Evolutionary conservation across 208 protist genomes (phyloP).

Genomic region (Acanthamoeba castellanii): DNA sequence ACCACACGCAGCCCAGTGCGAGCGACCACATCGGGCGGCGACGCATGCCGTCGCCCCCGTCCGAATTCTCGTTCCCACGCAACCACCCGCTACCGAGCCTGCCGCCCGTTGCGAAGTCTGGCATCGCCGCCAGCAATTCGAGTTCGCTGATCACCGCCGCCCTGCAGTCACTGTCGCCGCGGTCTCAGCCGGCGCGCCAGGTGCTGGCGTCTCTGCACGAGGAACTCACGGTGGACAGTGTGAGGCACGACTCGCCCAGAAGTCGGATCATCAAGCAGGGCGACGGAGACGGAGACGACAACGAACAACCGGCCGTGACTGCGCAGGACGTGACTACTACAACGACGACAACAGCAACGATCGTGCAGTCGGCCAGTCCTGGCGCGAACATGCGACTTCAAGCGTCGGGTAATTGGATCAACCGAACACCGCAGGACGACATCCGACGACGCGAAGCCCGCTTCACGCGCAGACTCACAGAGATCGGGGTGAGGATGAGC

Average conservation of each 20-base stretch:
- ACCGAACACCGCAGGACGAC: constrained; percentile 33
- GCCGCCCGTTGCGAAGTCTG: not conserved
- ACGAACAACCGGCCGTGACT: not conserved
- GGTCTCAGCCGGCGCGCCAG: not conserved
- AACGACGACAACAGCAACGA: not conserved
- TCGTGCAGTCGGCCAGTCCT: not conserved
- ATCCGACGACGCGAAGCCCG: constrained; percentile 23
- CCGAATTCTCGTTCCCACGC: not conserved
- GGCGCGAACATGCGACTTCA: not conserved
- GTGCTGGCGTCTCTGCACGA: not conserved
- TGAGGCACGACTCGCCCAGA: not conserved
- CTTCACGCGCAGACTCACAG: not conserved
- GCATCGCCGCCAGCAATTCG: not conserved
- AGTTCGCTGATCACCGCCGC: not conserved
- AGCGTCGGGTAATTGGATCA: constrained; percentile 27
- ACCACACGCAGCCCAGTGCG: not conserved
- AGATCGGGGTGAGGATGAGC: not conserved
- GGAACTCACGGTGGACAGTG: not conserved
- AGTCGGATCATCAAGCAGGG: not conserved
- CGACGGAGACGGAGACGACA: constrained; percentile 2
- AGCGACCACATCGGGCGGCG: not conserved
- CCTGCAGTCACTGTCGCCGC: not conserved
- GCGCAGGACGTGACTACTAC: not conserved
- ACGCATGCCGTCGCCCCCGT: not conserved
- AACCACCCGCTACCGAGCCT: not conserved